Percentiles rank a stretch among this genome's conserved stretches.
Conservation (phyloP, 2,329 filamentous ascomycete genomes). For the Thielaviopsis populi region DNA sequence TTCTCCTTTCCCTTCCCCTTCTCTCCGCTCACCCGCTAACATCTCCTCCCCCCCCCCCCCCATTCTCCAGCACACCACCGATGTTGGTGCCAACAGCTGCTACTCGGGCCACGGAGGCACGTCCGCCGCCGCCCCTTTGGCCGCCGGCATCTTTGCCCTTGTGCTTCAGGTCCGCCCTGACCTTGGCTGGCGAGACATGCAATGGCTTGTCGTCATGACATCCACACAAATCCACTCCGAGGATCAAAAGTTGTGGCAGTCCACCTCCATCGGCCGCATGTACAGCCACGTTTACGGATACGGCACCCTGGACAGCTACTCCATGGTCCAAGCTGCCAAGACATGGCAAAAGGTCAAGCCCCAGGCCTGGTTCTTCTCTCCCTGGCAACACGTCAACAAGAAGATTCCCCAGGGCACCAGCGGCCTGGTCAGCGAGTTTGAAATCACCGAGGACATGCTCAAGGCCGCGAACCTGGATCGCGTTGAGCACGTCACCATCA, state of each 20-base stretch:
- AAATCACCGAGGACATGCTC: conserved; percentile 69
- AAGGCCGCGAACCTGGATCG: conserved; percentile 68
- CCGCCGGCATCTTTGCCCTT: conserved; percentile 81
- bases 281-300: conserved; percentile 95
- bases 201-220: conserved; percentile 76
- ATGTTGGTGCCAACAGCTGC: conserved; percentile 72
- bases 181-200: conserved; percentile 83
- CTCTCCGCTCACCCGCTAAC: no score
- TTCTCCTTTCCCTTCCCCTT: not conserved
- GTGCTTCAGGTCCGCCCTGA: conserved; percentile 75
- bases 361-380: conserved; percentile 86
- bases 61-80: conserved; percentile 60
- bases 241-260: conserved; percentile 56
- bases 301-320: conserved; percentile 82
- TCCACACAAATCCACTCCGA: conserved; percentile 67
- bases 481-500: conserved; percentile 88
- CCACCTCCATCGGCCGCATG: conserved; percentile 63
- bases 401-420: conserved; percentile 70
- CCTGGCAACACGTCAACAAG: conserved; percentile 83
- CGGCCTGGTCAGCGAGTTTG: conserved; percentile 65
- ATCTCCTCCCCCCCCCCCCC: not conserved
- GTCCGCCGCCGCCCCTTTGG: conserved; percentile 84
- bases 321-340: conserved; percentile 72
- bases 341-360: conserved; percentile 81
- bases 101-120: conserved; percentile 79